Percentiles rank a stretch among this genome's conserved stretches.
These are phyloP conservation scores for Saxophila tyrrhenica DNA, from an alignment of 495 filamentous ascomycete genomes.

Conservation along the genomic window DNA sequence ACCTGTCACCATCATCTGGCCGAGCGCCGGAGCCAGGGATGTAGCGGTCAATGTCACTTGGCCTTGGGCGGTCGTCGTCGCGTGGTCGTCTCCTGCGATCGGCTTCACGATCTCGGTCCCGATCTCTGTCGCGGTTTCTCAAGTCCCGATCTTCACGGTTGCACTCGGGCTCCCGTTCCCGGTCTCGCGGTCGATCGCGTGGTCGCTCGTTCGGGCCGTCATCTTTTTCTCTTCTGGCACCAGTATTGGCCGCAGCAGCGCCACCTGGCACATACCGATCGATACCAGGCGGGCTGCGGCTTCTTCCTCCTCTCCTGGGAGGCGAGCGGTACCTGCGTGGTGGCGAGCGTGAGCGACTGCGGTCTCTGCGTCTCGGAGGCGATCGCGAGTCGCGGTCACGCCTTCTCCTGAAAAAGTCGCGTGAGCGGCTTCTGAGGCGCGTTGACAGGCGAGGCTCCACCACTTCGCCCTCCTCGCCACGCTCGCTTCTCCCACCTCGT, in stretches of 20 bases:
- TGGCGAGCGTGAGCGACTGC: slow-evolving; percentile 15
- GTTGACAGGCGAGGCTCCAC: slow-evolving; percentile 2
- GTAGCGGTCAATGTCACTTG: slow-evolving; percentile 27
- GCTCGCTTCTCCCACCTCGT: not conserved
- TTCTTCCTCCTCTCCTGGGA: slow-evolving; percentile 1
- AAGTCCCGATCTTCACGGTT: slow-evolving; percentile 5
- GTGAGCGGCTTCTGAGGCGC: slow-evolving; percentile 7
- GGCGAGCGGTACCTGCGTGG: slow-evolving; percentile 2
- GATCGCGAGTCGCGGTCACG: slow-evolving; percentile 11
- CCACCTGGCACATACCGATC: slow-evolving; percentile 23
- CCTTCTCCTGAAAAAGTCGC: slow-evolving; percentile 10
- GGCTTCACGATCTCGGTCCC: slow-evolving; percentile 14
- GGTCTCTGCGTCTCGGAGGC: slow-evolving; percentile 6
- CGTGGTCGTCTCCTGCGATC: slow-evolving; percentile 9
- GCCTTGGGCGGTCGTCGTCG: slow-evolving; percentile 6
- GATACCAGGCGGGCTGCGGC: slow-evolving; percentile 21
- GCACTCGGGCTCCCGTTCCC: slow-evolving; percentile 11
- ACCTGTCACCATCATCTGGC: slow-evolving; percentile 5
- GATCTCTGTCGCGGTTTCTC: slow-evolving; percentile 2
- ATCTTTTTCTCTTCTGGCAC: slow-evolving; percentile 8
- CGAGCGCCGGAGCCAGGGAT: slow-evolving; percentile 19
- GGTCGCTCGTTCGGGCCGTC: slow-evolving; percentile 1
- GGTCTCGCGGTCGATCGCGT: not conserved
- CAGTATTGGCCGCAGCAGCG: not conserved
- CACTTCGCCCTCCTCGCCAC: slow-evolving; percentile 19